A percentile compares a stretch with the other conserved stretches of the same genome.
These are phyloP conservation scores for Mycocentrospora acerina DNA, from an alignment of 2,329 filamentous ascomycete genomes.

Conservation along the genomic window DNA sequence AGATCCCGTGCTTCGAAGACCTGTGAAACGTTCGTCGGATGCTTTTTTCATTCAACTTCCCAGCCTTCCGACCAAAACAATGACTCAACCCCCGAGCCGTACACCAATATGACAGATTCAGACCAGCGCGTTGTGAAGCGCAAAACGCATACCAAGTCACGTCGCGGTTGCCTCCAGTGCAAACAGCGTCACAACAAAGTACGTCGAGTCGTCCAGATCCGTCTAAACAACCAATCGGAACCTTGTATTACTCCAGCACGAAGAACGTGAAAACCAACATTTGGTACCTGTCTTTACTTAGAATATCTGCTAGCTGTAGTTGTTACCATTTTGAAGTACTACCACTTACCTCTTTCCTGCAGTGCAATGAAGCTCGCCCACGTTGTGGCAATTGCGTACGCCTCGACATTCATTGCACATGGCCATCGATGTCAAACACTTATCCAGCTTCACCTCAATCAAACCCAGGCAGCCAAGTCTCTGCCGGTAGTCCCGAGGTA, in stretches of 20 bases:
- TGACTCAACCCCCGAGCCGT: neutral
- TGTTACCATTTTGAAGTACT: neutral
- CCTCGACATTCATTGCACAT: constrained; percentile 33
- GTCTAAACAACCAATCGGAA: constrained; percentile 12
- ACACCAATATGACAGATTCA: constrained; percentile 18
- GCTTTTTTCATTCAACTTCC: neutral
- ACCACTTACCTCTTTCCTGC: neutral
- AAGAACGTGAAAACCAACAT: no score
- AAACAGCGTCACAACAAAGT: constrained; percentile 38
- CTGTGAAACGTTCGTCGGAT: no score
- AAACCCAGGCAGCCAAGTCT: constrained; percentile 13
- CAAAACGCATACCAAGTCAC: constrained; percentile 36
- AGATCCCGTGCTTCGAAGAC: no score
- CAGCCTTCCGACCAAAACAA: neutral
- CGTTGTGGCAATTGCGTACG: constrained; percentile 34
- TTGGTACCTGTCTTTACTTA: no score
- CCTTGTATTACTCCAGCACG: neutral
- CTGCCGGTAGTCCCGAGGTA: constrained; percentile 11
- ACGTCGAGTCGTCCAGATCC: constrained; percentile 1
- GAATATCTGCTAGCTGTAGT: neutral
- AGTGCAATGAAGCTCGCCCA: constrained; percentile 36
- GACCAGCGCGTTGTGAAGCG: constrained; percentile 24
- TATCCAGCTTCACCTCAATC: constrained; percentile 20
- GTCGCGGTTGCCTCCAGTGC: constrained; percentile 34
- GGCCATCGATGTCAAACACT: constrained; percentile 20